Percentiles rank a stretch among this genome's conserved stretches.
These are phyloP conservation scores for Backusella parvicylindrica DNA, from an alignment of 192 early-diverging fungal species.

Conservation along the genomic window DNA sequence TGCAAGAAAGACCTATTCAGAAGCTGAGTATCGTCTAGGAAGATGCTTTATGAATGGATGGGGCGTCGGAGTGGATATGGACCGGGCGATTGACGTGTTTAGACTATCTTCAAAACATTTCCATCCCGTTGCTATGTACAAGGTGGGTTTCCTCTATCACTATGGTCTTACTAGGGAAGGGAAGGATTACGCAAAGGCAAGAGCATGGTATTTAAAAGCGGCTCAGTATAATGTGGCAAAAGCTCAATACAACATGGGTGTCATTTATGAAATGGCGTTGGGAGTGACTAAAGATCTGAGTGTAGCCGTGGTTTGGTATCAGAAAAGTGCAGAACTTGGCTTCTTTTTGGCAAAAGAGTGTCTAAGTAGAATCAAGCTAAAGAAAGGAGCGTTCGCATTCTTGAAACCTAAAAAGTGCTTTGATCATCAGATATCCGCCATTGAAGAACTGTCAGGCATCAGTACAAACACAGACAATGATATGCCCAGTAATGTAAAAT, in stretches of 20 bases:
- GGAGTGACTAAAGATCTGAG: not conserved
- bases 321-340: not conserved
- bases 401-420: not conserved
- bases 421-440: not conserved
- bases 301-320: not conserved
- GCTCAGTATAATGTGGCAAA: not conserved
- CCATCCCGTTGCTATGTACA: not conserved
- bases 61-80: not conserved
- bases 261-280: not conserved
- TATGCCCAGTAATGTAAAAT: not conserved
- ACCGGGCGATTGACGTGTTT: not conserved
- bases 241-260: not conserved
- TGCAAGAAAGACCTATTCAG: not conserved
- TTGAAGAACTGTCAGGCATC: not conserved
- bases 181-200: not conserved
- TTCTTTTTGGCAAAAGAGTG: not conserved
- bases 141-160: not conserved
- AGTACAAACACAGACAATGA: not conserved
- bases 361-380: not conserved
- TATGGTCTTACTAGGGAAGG: not conserved
- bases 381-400: not conserved
- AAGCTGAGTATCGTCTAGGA: not conserved
- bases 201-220: not conserved
- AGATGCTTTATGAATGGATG: not conserved
- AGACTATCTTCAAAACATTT: not conserved